Conservation (phyloP, 2,329 filamentous ascomycete genomes). For the Cercospora citrullina region DNA sequence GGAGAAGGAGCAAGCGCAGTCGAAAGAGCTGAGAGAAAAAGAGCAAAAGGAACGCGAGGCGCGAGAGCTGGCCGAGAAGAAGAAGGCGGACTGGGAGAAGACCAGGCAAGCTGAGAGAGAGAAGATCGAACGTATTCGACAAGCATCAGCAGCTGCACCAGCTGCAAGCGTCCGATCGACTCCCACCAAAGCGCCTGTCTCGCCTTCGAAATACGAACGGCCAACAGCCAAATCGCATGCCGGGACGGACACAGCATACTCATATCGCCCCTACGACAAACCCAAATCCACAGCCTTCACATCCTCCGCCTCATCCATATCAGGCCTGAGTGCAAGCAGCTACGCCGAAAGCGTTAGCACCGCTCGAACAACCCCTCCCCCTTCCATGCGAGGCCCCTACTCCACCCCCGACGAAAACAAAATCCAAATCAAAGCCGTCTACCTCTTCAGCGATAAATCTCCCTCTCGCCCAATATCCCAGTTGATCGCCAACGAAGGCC, state of each 20-base stretch:
- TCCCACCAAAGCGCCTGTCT: constrained; percentile 26
- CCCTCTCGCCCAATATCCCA: constrained; percentile 88
- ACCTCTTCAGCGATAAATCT: constrained; percentile 86
- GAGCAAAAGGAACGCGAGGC: constrained; percentile 42
- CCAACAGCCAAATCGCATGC: constrained; percentile 59
- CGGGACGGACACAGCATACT: constrained; percentile 61
- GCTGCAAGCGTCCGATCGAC: constrained; percentile 34
- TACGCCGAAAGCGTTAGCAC: constrained; percentile 85
- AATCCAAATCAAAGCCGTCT: constrained; percentile 92
- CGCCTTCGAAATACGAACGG: constrained; percentile 42
- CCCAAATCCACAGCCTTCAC: constrained; percentile 50
- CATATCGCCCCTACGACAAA: constrained; percentile 37
- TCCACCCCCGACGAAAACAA: constrained; percentile 90
- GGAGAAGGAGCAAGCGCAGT: constrained; percentile 41
- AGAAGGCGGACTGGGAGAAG: constrained; percentile 44
- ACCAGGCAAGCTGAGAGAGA: constrained; percentile 26
- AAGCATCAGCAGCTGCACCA: constrained; percentile 27
- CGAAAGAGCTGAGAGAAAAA: constrained; percentile 45
- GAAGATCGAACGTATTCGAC: constrained; percentile 28
- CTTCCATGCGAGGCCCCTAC: constrained; percentile 75
- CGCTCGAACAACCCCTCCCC: constrained; percentile 75
- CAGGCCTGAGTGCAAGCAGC: constrained; percentile 75
- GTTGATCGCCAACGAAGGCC: constrained; percentile 77
- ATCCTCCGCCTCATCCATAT: constrained; percentile 41
- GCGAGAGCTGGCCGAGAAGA: constrained; percentile 41